Evolutionary conservation across 495 filamentous ascomycete species (phyloP).

Genomic region (Lophiostoma macrostomum): DNA sequence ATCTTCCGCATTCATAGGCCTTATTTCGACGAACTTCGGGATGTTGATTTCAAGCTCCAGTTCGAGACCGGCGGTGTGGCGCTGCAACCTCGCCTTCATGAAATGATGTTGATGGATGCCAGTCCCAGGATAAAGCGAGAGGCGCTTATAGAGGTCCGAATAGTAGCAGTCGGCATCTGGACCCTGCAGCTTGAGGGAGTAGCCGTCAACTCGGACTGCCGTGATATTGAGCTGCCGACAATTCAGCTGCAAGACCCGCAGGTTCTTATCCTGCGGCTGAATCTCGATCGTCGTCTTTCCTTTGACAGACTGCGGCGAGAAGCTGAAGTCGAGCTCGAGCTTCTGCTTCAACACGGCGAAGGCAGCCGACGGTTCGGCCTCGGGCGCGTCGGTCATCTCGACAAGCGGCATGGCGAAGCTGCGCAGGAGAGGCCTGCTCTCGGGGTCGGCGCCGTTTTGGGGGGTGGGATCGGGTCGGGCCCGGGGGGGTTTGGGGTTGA

Average conservation of each 20-base stretch:
- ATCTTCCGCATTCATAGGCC: constrained; percentile 1
- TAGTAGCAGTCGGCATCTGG: constrained; percentile 57
- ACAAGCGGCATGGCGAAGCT: constrained; percentile 10
- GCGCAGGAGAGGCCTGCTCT: constrained; percentile 5
- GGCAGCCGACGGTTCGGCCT: background rate
- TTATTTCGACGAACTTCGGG: constrained; percentile 57
- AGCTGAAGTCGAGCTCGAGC: constrained; percentile 84
- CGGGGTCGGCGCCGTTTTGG: background rate
- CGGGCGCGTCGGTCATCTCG: constrained; percentile 6
- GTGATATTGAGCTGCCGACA: constrained; percentile 81
- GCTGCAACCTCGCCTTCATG: constrained; percentile 44
- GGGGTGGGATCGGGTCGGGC: background rate
- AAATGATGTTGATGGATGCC: constrained; percentile 76
- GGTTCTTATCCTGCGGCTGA: constrained; percentile 61
- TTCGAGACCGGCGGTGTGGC: constrained; percentile 55
- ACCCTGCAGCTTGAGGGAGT: constrained; percentile 68
- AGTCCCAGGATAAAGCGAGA: constrained; percentile 60
- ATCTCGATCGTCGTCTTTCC: constrained; percentile 80
- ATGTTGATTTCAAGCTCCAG: constrained; percentile 61
- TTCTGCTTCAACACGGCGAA: constrained; percentile 75
- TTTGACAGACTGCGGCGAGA: constrained; percentile 66
- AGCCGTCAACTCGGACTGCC: no score
- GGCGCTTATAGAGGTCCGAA: constrained; percentile 66
- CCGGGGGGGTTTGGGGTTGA: background rate
- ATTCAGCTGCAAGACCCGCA: constrained; percentile 72